Conservation (phyloP, 371 early-diverging fungal species). For the Mortierella sp. region DNA sequence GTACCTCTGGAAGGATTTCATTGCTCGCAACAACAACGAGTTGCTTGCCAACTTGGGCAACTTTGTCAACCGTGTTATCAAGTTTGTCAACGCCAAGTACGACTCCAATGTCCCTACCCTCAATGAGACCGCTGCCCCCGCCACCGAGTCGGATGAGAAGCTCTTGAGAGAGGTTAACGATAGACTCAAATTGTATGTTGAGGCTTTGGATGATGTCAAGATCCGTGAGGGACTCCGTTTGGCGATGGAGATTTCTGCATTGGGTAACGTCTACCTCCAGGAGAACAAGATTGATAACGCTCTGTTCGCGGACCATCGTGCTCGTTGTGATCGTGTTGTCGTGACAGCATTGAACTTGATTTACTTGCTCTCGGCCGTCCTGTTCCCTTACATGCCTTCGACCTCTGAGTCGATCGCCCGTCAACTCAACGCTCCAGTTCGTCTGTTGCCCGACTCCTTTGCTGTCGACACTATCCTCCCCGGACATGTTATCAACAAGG, state of each 20-base stretch:
- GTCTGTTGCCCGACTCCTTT: slow-evolving; percentile 84
- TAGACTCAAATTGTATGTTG: slow-evolving; percentile 83
- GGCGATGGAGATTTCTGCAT: slow-evolving; percentile 95
- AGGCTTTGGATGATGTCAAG: slow-evolving; percentile 88
- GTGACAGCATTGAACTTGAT: slow-evolving; percentile 87
- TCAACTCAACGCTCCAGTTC: slow-evolving; percentile 86
- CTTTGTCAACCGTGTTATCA: slow-evolving; percentile 98
- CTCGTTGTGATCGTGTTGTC: slow-evolving; percentile 91
- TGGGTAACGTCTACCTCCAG: slow-evolving; percentile 98
- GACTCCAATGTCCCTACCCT: slow-evolving; percentile 81
- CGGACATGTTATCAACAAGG: slow-evolving; percentile 90
- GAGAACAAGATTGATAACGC: slow-evolving; percentile 92
- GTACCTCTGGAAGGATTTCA: slow-evolving; percentile 98
- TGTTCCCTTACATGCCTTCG: slow-evolving; percentile 97
- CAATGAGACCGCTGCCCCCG: slow-evolving; percentile 62
- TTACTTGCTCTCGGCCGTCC: slow-evolving; percentile 89
- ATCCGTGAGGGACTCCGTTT: slow-evolving; percentile 87
- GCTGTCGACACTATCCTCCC: slow-evolving; percentile 73
- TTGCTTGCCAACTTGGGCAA: slow-evolving; percentile 99
- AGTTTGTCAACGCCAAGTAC: slow-evolving; percentile 93
- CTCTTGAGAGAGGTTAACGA: slow-evolving; percentile 90
- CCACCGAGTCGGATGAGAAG: slow-evolving; percentile 70
- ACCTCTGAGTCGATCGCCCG: slow-evolving; percentile 83
- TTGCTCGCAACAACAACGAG: slow-evolving; percentile 95
- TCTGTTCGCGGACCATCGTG: slow-evolving; percentile 82